Evolutionary conservation across 495 filamentous ascomycete species (phyloP).

Genomic region (Neurospora sp.): DNA sequence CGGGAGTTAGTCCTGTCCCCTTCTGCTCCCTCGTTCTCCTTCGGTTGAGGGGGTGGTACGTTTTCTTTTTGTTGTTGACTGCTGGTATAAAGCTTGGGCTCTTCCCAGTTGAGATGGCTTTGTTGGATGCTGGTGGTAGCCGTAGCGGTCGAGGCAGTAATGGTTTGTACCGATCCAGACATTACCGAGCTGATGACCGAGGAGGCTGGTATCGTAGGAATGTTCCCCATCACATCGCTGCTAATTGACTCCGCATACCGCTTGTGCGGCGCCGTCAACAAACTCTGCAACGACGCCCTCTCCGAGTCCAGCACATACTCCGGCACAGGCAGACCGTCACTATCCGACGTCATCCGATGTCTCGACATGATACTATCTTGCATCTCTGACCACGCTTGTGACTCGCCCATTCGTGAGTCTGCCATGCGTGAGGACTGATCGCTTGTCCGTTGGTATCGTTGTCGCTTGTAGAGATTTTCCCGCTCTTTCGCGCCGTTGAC

Average conservation of each 20-base stretch:
- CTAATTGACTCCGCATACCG: not conserved
- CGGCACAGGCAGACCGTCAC: not conserved
- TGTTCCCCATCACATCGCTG: not conserved
- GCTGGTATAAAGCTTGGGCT: not conserved
- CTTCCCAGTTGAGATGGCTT: not conserved
- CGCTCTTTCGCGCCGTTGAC: not conserved
- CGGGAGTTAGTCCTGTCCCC: not conserved
- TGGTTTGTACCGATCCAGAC: not conserved
- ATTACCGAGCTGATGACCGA: not conserved
- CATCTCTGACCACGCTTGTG: not conserved
- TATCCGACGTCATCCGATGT: not conserved
- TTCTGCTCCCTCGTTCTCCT: conserved; percentile 13
- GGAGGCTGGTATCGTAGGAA: not conserved
- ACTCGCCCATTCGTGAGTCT: conserved; percentile 5
- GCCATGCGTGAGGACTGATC: conserved; percentile 13
- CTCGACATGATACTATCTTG: not conserved
- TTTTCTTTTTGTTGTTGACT: not conserved
- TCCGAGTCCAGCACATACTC: not conserved
- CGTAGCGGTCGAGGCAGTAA: not conserved
- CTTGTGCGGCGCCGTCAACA: not conserved
- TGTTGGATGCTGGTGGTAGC: not conserved
- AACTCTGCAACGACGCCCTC: not conserved
- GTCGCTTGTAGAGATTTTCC: not conserved
- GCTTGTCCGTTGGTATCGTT: conserved; percentile 16
- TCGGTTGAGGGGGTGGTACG: not conserved